A percentile compares a stretch with the other conserved stretches of the same genome.
phyloP scores from a whole-genome alignment of 139 green algal species.

The Tetraselmis chui region DNA sequence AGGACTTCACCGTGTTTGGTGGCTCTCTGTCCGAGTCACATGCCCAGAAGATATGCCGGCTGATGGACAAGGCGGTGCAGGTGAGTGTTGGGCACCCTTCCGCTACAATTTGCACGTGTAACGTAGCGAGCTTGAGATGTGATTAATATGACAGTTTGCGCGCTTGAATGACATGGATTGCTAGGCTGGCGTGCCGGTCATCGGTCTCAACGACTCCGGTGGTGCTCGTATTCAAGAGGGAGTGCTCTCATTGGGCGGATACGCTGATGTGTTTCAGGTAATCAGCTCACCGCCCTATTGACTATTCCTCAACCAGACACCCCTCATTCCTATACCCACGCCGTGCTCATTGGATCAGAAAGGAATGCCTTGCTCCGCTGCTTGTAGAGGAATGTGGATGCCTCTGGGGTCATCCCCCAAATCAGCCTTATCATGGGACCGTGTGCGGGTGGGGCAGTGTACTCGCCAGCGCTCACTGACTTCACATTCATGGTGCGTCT shows the following conservation, averaged over 20 bases:
- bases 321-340: no score
- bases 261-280: constrained; percentile 44
- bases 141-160: no score
- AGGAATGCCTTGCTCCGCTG: constrained; percentile 2
- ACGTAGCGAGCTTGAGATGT: no score
- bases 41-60: constrained; percentile 49
- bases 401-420: constrained; percentile 62
- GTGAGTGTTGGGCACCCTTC: constrained; percentile 8
- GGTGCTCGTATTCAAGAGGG: constrained; percentile 65
- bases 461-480: constrained; percentile 66
- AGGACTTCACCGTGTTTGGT: constrained; percentile 66
- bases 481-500: constrained; percentile 68
- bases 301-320: neutral
- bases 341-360: no score
- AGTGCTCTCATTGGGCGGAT: constrained; percentile 49
- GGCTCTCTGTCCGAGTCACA: constrained; percentile 52
- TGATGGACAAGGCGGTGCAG: constrained; percentile 32
- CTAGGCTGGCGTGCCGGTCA: constrained; percentile 36
- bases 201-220: constrained; percentile 60
- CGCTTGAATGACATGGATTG: no score
- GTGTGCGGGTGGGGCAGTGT: constrained; percentile 60
- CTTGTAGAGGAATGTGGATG: constrained; percentile 57
- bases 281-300: neutral
- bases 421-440: constrained; percentile 62
- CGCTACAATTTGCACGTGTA: no score